Evolutionary conservation across 225 moss, liverwort and hornwort species (phyloP).

Genomic region (Marchantia paleacea): DNA sequence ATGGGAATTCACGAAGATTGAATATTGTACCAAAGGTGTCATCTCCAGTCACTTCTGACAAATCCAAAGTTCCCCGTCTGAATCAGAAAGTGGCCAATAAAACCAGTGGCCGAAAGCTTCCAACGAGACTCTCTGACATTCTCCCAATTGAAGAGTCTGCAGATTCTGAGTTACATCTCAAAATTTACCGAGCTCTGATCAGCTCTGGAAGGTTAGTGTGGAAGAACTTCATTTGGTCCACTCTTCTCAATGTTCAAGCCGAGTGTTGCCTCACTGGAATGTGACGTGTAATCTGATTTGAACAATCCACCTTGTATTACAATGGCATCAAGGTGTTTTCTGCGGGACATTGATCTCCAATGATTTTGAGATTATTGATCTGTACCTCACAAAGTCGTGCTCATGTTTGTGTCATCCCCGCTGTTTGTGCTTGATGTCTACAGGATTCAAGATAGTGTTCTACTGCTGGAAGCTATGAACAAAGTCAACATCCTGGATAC

Average conservation of each 20-base stretch:
- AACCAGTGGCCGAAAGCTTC: background rate
- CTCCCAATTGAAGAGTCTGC: constrained; percentile 54
- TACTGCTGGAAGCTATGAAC: constrained; percentile 67
- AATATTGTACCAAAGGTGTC: background rate
- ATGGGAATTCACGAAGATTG: constrained; percentile 10
- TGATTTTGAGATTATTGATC: too few species aligned
- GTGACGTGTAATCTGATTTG: background rate
- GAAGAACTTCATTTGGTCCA: too few species aligned
- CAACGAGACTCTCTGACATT: constrained; percentile 43
- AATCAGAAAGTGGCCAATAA: background rate
- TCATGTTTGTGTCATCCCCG: too few species aligned
- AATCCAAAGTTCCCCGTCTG: background rate
- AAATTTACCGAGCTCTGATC: constrained; percentile 57
- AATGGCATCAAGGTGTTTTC: too few species aligned
- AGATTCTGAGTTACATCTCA: constrained; percentile 43
- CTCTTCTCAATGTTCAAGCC: background rate
- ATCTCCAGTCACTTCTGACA: background rate
- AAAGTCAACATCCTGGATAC: constrained; percentile 62
- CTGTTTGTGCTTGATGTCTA: background rate
- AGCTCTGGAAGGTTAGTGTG: constrained; percentile 64
- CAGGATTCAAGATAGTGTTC: constrained; percentile 75
- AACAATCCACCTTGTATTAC: background rate
- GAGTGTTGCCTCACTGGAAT: too few species aligned
- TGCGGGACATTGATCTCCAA: too few species aligned
- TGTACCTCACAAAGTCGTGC: too few species aligned